Conservation (phyloP, 2,329 filamentous ascomycete genomes). For the Diplodia intermedia region DNA sequence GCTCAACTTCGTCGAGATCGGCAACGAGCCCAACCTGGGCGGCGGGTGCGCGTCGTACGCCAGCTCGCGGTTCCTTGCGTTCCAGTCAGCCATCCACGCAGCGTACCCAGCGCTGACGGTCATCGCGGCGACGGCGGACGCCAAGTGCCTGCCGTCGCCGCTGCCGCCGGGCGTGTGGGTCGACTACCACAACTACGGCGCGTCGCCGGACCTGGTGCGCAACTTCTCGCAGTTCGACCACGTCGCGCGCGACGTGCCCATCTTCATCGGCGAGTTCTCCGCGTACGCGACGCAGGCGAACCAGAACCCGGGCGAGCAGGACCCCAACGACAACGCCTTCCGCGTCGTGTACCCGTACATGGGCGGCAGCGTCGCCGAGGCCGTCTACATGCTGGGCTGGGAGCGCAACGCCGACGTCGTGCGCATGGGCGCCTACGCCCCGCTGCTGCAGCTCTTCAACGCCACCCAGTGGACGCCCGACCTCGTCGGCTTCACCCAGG, state of each 20-base stretch:
- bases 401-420: constrained; percentile 70
- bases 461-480: constrained; percentile 29
- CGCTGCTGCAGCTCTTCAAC: constrained; percentile 30
- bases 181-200: constrained; percentile 56
- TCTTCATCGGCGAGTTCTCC: constrained; percentile 31
- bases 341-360: constrained; percentile 14
- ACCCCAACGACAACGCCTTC: neutral
- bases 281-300: neutral
- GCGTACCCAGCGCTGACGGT: constrained; percentile 65
- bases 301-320: neutral
- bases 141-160: constrained; percentile 31
- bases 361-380: constrained; percentile 65
- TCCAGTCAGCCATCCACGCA: constrained; percentile 65
- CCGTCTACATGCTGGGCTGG: constrained; percentile 68
- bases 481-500: constrained; percentile 20
- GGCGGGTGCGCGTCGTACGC: constrained; percentile 50
- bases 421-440: constrained; percentile 21
- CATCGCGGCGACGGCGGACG: constrained; percentile 56
- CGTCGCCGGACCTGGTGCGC: constrained; percentile 52
- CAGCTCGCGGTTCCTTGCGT: constrained; percentile 63
- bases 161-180: constrained; percentile 49
- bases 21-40: constrained; percentile 71
- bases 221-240: constrained; percentile 56
- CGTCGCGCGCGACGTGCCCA: constrained; percentile 2
- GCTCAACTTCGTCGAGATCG: constrained; percentile 69